phyloP scores from a whole-genome alignment of 2,329 filamentous ascomycete genomes.

The Pseudogymnoascus sp. region DNA sequence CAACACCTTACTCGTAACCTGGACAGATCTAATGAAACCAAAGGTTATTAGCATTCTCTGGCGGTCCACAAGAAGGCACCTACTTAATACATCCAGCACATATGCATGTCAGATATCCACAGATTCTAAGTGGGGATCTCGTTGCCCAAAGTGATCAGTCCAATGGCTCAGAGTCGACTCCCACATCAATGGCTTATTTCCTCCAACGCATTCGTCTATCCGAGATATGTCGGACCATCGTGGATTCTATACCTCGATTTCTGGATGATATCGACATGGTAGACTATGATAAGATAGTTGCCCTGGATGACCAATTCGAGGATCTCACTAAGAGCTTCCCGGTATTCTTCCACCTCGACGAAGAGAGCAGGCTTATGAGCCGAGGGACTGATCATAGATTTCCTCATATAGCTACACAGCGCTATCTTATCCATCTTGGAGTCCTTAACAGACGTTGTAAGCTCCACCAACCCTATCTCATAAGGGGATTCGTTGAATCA shows the following conservation, averaged over 20 bases:
- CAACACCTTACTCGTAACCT: slow-evolving; percentile 4
- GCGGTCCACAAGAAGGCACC: slow-evolving; percentile 29
- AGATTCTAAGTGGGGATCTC: slow-evolving; percentile 31
- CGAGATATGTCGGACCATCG: slow-evolving; percentile 31
- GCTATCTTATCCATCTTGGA: slow-evolving; percentile 30
- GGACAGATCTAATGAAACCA: slow-evolving; percentile 14
- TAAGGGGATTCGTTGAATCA: slow-evolving; percentile 24
- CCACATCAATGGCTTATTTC: slow-evolving; percentile 33
- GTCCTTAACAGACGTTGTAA: slow-evolving; percentile 31
- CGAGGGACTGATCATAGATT: slow-evolving; percentile 8
- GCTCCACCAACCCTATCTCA: slow-evolving; percentile 32
- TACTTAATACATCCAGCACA: slow-evolving; percentile 32
- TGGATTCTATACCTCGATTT: slow-evolving; percentile 28
- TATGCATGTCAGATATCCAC: slow-evolving; percentile 32
- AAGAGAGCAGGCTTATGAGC: slow-evolving; percentile 11
- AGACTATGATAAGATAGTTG: slow-evolving; percentile 27
- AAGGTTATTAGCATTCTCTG: slow-evolving; percentile 29
- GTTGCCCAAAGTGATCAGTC: slow-evolving; percentile 25
- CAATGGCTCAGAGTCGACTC: slow-evolving; percentile 18
- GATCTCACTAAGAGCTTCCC: slow-evolving; percentile 27
- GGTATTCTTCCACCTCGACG: slow-evolving; percentile 27
- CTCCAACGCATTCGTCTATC: slow-evolving; percentile 30
- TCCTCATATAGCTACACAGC: slow-evolving; percentile 25
- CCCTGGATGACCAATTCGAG: slow-evolving; percentile 30
- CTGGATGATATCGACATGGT: slow-evolving; percentile 17